These are phyloP conservation scores for baker's yeast (Saccharomyces cerevisiae) DNA, from an alignment of 805 yeast genomes.

Conservation along the genomic window DNA sequence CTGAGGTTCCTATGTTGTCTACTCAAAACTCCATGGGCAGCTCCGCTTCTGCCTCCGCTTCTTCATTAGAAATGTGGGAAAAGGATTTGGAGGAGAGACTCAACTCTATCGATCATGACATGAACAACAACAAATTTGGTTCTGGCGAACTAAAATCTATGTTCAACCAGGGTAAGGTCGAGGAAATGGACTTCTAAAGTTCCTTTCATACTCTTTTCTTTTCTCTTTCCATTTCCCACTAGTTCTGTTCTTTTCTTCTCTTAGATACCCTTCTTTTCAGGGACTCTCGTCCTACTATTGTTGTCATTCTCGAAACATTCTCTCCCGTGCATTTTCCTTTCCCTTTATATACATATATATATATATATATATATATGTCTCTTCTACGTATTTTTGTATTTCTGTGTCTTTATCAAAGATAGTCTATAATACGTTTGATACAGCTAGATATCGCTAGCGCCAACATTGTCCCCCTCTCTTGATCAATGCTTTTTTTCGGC, in stretches of 20 bases:
- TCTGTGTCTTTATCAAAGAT: neutral
- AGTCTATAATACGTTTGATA: neutral
- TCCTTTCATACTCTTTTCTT: neutral
- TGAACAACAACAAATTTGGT: constrained; percentile 19
- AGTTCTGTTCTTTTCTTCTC: neutral
- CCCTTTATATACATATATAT: neutral
- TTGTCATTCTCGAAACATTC: neutral
- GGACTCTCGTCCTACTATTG: neutral
- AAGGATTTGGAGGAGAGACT: constrained; percentile 30
- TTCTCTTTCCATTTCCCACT: neutral
- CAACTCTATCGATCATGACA: constrained; percentile 27
- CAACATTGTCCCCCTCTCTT: neutral
- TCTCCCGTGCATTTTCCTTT: neutral
- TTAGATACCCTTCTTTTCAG: neutral
- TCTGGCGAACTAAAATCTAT: constrained; percentile 14
- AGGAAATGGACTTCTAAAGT: constrained; percentile 11
- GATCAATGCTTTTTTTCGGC: neutral
- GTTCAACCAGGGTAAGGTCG: constrained; percentile 9
- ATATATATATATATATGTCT: neutral
- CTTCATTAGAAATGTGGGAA: constrained; percentile 36
- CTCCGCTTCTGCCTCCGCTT: constrained; percentile 26
- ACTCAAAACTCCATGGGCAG: constrained; percentile 22
- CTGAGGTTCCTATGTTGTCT: constrained; percentile 30
- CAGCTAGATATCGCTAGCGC: neutral
- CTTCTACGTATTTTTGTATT: neutral